Base-by-base conservation (phyloP, 768 basidiomycete species). In the Coprinellus micaceus region DNA sequence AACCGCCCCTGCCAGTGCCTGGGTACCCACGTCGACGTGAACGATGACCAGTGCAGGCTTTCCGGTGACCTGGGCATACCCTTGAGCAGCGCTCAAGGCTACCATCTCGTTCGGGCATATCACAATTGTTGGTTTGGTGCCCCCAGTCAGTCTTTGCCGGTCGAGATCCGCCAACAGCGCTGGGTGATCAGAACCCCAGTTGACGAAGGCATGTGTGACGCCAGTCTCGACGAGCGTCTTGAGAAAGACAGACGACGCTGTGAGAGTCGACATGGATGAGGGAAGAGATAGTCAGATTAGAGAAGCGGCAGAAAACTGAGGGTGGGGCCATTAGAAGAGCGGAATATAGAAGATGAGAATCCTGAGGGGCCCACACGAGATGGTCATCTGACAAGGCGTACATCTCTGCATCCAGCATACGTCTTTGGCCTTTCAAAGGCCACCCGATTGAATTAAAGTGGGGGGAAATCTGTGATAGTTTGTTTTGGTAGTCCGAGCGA, bases 31-130 rank as follows among this genome's bases (percentile, higher is more conserved):
- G 61, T 86, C 85, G 47, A 88, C 87, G 63, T 90, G 88, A 0
- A 89, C 82, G 29, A 89, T 84, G 3, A 89, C 85, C 0, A 83
- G 85, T 0, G 88, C 86, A 0, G 86, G 85, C 56, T 74, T 83
- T 0, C 85, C 85, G 0, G 81, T 82, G 2, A 80, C 81, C 60
- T 86, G 83, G 0, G 82, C 82, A 61, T 84, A 89, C 0, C 85
- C 88, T 53, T 89, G 88, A 0, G 88, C 88, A 12, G 84, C 82
- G 58, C 80, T 85, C 41, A 89, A 66, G 0, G 84, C 88, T 4
- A 88, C 88, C 83, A 88, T 88, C 63, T 90, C 88, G 55, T 87
- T 88, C 0, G 88, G 87, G 56, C 83, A 86, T 2, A 82, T 88
- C 21, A 89, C 72, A 47, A 90, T 78, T 56, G 75, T 66, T n/a